Evolutionary conservation across 257 asterid species (phyloP), one percentile per base, ranked within the genome.

Genomic region (Nicotiana undulata): DNA sequence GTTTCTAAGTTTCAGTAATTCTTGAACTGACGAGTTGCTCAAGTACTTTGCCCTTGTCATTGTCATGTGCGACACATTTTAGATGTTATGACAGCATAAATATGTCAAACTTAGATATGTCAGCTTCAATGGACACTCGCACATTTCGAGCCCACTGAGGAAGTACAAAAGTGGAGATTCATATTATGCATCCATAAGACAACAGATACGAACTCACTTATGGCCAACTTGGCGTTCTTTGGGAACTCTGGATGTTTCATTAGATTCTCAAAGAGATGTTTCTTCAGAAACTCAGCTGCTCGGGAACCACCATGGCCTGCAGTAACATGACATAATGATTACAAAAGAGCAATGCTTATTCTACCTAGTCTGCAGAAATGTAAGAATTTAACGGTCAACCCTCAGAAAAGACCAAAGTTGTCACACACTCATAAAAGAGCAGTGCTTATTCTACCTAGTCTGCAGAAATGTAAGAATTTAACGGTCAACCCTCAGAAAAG

Each of bases 231-330:
- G 20, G 97, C 77, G 84, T 96, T 86, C 1, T 86, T 60, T 60
- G 89, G 86, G 80, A 96, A 94, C 80, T 87, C 89, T 34, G 97
- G 92, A 86, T 96, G 99, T 79, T 90, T 94, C 93, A 89, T 85
- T 82, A 96, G 92, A 90, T 94, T 96, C 89, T 85, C 94, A 88
- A 96, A 96, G 74, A 96, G 97, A 85, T 92, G 94, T 84, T 84
- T 88, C 95, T 90, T 96, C 94, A 96, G 88, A 90, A n/a, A 96
- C 83, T 96, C 97, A 74, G 98, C 98, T 51, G 99, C 99, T 18
- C 97, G 98, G 70, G 97, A 88, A 59, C 99, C 99, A 84, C 99
- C 98, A 84, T 96, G 99, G 84, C 99, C 99, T 96, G 91, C 74
- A 85, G 86, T 67, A 72, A 84, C 80, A 85, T 74, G 81, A 66